phyloP scores from a whole-genome alignment of 768 basidiomycete genomes.

The Russula earlei region DNA sequence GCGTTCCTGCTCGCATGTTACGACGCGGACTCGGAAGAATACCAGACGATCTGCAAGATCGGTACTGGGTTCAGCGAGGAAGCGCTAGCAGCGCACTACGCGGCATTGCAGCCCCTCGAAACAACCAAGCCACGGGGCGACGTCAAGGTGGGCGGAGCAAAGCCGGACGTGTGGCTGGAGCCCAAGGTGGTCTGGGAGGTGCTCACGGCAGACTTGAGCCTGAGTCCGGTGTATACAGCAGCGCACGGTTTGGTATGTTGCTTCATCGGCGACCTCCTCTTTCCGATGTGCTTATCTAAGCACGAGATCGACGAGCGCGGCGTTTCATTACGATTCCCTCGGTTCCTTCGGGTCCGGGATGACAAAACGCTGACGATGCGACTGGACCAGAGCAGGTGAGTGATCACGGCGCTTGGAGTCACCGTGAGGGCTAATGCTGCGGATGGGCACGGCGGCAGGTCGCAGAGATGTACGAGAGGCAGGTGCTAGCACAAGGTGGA shows the following conservation, averaged over 20 bases:
- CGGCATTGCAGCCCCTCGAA: constrained; percentile 74
- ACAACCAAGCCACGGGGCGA: constrained; percentile 62
- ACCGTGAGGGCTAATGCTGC: constrained; percentile 4
- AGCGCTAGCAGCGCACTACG: constrained; percentile 67
- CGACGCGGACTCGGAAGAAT: constrained; percentile 88
- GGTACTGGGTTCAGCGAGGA: constrained; percentile 98
- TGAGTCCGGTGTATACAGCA: constrained; percentile 95
- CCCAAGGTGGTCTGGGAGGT: constrained; percentile 98
- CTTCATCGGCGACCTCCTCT: background rate
- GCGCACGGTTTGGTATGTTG: constrained; percentile 76
- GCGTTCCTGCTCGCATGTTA: constrained; percentile 97
- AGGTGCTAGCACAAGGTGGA: constrained; percentile 70
- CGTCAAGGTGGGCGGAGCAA: constrained; percentile 83
- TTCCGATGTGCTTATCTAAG: constrained; percentile 6
- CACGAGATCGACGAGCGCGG: constrained; percentile 79
- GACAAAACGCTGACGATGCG: constrained; percentile 90
- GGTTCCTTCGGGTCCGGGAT: constrained; percentile 86
- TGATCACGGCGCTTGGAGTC: background rate
- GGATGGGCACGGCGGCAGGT: constrained; percentile 39
- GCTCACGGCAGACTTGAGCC: constrained; percentile 88
- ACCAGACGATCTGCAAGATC: constrained; percentile 97
- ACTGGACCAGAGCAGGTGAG: constrained; percentile 87
- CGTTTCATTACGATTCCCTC: constrained; percentile 92
- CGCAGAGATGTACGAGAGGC: constrained; percentile 89
- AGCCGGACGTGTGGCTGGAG: constrained; percentile 97